Evolutionary conservation across 1,284 basidiomycete genomes (phyloP).

Genomic region (Termitomyces sp.): DNA sequence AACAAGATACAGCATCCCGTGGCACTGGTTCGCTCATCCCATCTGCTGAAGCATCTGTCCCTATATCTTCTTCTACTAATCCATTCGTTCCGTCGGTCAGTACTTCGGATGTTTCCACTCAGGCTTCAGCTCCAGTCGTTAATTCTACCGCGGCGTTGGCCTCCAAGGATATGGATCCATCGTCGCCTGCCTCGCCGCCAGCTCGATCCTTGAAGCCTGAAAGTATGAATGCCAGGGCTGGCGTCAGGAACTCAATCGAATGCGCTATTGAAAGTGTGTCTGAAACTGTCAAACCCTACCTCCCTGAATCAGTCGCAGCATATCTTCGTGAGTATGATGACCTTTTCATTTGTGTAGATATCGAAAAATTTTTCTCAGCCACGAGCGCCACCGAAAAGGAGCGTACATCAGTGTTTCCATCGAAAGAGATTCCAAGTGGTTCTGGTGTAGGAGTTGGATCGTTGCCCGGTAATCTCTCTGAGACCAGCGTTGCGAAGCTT

Average conservation of each 20-base stretch:
- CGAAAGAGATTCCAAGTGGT: slow-evolving; percentile 2
- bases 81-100: not conserved
- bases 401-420: not conserved
- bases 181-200: not conserved
- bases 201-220: not conserved
- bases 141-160: not conserved
- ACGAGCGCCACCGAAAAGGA: not conserved
- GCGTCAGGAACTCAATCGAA: not conserved
- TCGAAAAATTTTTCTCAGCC: not conserved
- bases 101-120: not conserved
- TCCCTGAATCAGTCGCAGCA: slow-evolving; percentile 10
- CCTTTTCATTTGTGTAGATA: too few relatives aligned
- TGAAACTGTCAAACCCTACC: slow-evolving; percentile 5
- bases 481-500: slow-evolving; percentile 12
- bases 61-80: not conserved
- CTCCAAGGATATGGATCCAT: not conserved
- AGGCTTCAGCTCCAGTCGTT: not conserved
- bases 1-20: not conserved
- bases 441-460: slow-evolving; percentile 11
- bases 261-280: not conserved
- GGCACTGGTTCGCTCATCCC: not conserved
- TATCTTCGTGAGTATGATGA: slow-evolving; percentile 8
- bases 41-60: not conserved
- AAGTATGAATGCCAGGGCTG: not conserved
- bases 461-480: slow-evolving; percentile 10